phyloP scores from a whole-genome alignment of 2,329 filamentous ascomycete species.

The Clarireedia monteithiana region DNA sequence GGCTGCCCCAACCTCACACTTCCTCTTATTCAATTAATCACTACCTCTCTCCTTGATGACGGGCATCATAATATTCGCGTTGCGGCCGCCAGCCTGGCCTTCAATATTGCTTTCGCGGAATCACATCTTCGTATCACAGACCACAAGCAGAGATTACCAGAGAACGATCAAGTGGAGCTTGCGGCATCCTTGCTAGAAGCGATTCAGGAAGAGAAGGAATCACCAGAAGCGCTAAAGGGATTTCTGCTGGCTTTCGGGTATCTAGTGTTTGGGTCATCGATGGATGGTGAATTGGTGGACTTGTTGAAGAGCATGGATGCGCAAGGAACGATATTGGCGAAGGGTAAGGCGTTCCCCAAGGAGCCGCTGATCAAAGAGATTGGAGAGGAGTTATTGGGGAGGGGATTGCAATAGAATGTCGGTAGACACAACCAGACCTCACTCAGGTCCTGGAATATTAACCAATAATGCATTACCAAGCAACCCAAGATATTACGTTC shows the following conservation, averaged over 20 bases:
- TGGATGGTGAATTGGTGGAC: slow-evolving; percentile 70
- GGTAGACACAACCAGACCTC: no score
- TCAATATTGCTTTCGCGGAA: slow-evolving; percentile 70
- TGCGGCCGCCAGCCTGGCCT: slow-evolving; percentile 73
- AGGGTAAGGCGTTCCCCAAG: slow-evolving; percentile 47
- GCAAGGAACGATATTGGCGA: slow-evolving; percentile 50
- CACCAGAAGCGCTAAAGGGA: slow-evolving; percentile 68
- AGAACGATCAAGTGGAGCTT: slow-evolving; percentile 71
- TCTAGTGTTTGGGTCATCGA: slow-evolving; percentile 61
- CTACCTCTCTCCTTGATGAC: slow-evolving; percentile 71
- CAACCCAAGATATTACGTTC: no score
- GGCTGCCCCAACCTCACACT: slow-evolving; percentile 42
- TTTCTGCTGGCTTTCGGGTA: slow-evolving; percentile 70
- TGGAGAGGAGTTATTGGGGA: slow-evolving; percentile 34
- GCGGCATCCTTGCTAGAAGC: slow-evolving; percentile 75
- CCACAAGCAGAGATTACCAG: slow-evolving; percentile 50
- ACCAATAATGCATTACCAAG: no score
- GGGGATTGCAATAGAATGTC: no score
- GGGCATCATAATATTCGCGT: slow-evolving; percentile 68
- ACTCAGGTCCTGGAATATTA: no score
- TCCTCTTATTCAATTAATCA: slow-evolving; percentile 61
- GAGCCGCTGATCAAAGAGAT: slow-evolving; percentile 50
- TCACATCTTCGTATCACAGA: slow-evolving; percentile 55
- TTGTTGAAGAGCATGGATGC: slow-evolving; percentile 74
- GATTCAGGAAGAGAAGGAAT: slow-evolving; percentile 47